Percentiles rank a stretch among this genome's conserved stretches.
phyloP scores from a whole-genome alignment of 2,329 filamentous ascomycete species.

The Xylaria sp. region DNA sequence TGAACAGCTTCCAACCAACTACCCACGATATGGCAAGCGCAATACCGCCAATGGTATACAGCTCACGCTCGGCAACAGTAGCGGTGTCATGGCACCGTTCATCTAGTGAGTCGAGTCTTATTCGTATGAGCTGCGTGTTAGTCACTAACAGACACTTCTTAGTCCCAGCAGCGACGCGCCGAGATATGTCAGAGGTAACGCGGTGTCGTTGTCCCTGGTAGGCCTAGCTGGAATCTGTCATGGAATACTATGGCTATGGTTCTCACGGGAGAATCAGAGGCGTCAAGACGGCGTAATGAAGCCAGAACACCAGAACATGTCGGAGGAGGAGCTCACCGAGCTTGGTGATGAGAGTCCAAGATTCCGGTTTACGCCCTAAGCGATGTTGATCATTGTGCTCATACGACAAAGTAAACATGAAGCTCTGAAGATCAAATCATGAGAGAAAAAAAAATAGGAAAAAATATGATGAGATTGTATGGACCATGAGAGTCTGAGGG shows the following conservation, averaged over 20 bases:
- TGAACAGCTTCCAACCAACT: slow-evolving; percentile 54
- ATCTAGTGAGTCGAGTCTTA: slow-evolving; percentile 40
- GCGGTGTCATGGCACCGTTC: slow-evolving; percentile 69
- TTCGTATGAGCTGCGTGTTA: not conserved
- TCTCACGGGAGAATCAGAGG: slow-evolving; percentile 42
- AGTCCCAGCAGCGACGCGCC: slow-evolving; percentile 46
- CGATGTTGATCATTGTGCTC: not conserved
- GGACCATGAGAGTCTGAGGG: no score
- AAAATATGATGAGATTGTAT: no score
- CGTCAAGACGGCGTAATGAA: slow-evolving; percentile 37
- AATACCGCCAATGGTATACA: slow-evolving; percentile 68
- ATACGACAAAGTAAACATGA: not conserved
- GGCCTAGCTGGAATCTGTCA: slow-evolving; percentile 50
- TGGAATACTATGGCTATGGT: slow-evolving; percentile 50
- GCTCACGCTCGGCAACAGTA: slow-evolving; percentile 63
- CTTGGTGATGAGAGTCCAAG: slow-evolving; percentile 49
- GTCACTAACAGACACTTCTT: slow-evolving; percentile 11
- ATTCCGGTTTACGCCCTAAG: slow-evolving; percentile 41
- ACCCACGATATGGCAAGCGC: slow-evolving; percentile 69
- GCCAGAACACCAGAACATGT: slow-evolving; percentile 37
- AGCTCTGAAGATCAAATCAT: no score
- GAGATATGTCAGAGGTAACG: slow-evolving; percentile 57
- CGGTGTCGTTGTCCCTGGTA: slow-evolving; percentile 54
- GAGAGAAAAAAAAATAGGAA: no score
- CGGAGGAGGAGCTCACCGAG: slow-evolving; percentile 45